Evolutionary conservation across 805 yeast species (phyloP).

Genomic region (Saccharomyces eubayanus): DNA sequence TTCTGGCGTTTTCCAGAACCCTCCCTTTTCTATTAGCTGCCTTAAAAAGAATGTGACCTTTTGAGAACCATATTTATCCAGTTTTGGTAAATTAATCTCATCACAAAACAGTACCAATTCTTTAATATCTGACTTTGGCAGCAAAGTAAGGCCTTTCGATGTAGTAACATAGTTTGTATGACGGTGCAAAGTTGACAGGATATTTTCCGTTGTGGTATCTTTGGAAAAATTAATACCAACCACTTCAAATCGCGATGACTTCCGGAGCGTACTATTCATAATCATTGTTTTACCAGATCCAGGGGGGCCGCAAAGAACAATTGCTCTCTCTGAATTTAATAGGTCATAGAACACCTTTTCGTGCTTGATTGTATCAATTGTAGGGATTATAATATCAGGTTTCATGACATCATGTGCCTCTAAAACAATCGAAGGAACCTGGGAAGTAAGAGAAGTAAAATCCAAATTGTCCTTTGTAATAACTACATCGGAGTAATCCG

Average conservation of each 20-base stretch:
- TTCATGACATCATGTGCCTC: conserved; percentile 52
- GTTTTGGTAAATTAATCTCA: conserved; percentile 75
- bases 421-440: conserved; percentile 38
- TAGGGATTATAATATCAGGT: conserved; percentile 65
- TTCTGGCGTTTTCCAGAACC: conserved; percentile 64
- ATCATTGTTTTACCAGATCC: conserved; percentile 97
- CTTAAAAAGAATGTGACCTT: conserved; percentile 62
- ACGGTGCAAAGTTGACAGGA: conserved; percentile 62
- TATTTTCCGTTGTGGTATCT: conserved; percentile 55
- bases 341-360: conserved; percentile 52
- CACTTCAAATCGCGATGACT: conserved; percentile 48
- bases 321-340: conserved; percentile 47
- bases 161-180: conserved; percentile 53
- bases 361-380: conserved; percentile 66
- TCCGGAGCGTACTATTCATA: conserved; percentile 56
- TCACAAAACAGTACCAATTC: conserved; percentile 84
- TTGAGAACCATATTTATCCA: conserved; percentile 69
- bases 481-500: conserved; percentile 7
- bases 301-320: conserved; percentile 89
- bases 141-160: conserved; percentile 42
- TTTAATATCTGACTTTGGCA: conserved; percentile 54
- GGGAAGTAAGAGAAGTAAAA: conserved; percentile 37
- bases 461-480: conserved; percentile 38
- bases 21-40: conserved; percentile 61
- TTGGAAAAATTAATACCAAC: conserved; percentile 75